These are phyloP conservation scores for Trematosphaeria pertusa DNA, from an alignment of 2,329 filamentous ascomycete species.

Conservation along the genomic window DNA sequence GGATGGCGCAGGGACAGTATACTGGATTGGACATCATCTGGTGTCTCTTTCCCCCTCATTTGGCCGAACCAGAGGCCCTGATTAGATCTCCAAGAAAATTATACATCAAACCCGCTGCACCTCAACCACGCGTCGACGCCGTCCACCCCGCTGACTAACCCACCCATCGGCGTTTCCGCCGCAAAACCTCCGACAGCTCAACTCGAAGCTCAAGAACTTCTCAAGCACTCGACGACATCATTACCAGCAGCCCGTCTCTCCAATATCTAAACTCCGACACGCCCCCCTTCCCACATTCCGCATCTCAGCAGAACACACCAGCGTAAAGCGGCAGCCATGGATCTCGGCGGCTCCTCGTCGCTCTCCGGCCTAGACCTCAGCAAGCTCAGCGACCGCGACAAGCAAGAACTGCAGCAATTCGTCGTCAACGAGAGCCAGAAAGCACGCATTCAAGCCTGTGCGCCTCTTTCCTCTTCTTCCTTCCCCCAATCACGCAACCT, in stretches of 20 bases:
- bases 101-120: too few species aligned
- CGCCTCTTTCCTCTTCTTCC: conserved; percentile 11
- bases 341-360: conserved; percentile 48
- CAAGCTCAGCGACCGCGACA: conserved; percentile 81
- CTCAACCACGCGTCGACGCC: too few species aligned
- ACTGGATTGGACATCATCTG: too few species aligned
- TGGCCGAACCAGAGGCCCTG: too few species aligned
- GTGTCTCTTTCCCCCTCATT: too few species aligned
- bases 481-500: neutral
- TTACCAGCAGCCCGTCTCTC: neutral
- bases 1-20: too few species aligned
- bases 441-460: conserved; percentile 67
- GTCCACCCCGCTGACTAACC: conserved; percentile 18
- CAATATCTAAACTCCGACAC: conserved; percentile 9
- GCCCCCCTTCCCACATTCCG: neutral
- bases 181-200: conserved; percentile 10
- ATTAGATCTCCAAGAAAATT: too few species aligned
- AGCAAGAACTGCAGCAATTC: conserved; percentile 86
- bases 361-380: conserved; percentile 67
- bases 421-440: conserved; percentile 86
- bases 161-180: conserved; percentile 4
- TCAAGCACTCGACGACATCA: neutral
- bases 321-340: conserved; percentile 26
- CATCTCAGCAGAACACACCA: neutral
- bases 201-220: conserved; percentile 10